Base-by-base conservation (phyloP, 768 basidiomycete genomes). In the Leccinum broughii region DNA sequence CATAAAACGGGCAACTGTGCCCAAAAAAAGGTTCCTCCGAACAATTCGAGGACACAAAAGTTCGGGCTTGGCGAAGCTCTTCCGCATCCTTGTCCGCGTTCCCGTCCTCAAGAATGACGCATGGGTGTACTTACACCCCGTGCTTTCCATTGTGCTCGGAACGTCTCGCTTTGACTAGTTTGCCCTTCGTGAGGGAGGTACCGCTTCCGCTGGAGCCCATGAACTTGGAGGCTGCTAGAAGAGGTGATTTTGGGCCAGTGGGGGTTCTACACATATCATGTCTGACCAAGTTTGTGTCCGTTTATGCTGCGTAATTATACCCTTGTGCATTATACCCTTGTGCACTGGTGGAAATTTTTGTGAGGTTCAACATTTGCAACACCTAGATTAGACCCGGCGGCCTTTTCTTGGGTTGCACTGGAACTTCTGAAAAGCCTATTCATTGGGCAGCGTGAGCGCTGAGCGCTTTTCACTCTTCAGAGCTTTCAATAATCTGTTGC, bases 11-110 rank as follows among this genome's bases (percentile, higher is more conserved):
- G 28, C 28, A 30, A 30, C 28, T 30, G 28, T 30, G 8, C 28
- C 28, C 8, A 30, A 30, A 30, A 30, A 30, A 30, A 30, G 2
- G 28, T 30, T 30, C 28, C 28, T 30, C 28, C 28, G 28, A 30
- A 30, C 28, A 28, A 28, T 28, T 28, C 28, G 28, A 28, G 28
- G 28, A 28, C 28, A 28, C 28, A 28, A 28, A 28, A 28, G 28
- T 28, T 93, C 92, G 92, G 89, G 84, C 92, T 82, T 72, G 90
- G 88, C 77, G 73, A 80, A 88, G 85, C 84, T 83, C 76, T 82
- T 83, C 87, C 88, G 86, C 83, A 84, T 92, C 85, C 90, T 86
- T 84, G 90, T 84, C 88, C 92, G 92, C 92, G 92, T 93, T 92
- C 90, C 90, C 89, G 90, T 91, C 88, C 85, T 82, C 89, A 81